phyloP scores from a whole-genome alignment of 176 grass and related monocot genomes.

The Oryza officinalis region DNA sequence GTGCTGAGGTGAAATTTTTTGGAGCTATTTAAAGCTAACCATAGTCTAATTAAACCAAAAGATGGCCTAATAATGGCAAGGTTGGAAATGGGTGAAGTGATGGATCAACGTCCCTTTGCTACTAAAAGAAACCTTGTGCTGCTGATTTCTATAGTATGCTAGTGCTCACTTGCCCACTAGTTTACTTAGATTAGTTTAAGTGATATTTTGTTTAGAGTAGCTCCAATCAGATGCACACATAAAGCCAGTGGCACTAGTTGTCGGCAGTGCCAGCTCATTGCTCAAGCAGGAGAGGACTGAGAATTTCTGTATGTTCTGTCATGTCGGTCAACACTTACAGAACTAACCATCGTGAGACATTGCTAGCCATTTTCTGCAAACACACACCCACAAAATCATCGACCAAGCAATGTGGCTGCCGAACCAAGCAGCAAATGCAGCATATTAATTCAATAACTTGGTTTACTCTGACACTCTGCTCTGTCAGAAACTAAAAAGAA shows the following conservation, averaged over 20 bases:
- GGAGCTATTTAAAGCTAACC: neutral
- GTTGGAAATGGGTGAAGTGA: constrained; percentile 32
- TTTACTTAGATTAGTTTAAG: neutral
- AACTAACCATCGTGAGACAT: neutral
- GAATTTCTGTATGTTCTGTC: neutral
- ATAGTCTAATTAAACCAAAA: neutral
- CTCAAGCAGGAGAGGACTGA: neutral
- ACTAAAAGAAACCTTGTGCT: neutral
- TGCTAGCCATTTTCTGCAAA: neutral
- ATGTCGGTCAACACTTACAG: neutral
- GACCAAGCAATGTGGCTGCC: neutral
- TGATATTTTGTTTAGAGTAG: neutral
- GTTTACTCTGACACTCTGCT: constrained; percentile 17
- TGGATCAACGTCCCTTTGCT: constrained; percentile 28
- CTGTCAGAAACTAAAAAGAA: neutral
- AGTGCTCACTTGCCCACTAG: neutral
- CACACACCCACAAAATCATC: constrained; percentile 1
- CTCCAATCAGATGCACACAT: constrained; percentile 19
- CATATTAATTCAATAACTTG: neutral
- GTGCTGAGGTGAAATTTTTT: neutral
- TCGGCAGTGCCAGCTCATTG: constrained; percentile 28
- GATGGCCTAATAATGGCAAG: constrained; percentile 17
- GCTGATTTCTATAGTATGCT: neutral
- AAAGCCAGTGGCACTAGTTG: constrained; percentile 11
- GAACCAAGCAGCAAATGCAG: constrained; percentile 3